Evolutionary conservation across 169 alveolate species (phyloP), one percentile per base, ranked within the genome.

Genomic region (Plasmodium ovale): DNA sequence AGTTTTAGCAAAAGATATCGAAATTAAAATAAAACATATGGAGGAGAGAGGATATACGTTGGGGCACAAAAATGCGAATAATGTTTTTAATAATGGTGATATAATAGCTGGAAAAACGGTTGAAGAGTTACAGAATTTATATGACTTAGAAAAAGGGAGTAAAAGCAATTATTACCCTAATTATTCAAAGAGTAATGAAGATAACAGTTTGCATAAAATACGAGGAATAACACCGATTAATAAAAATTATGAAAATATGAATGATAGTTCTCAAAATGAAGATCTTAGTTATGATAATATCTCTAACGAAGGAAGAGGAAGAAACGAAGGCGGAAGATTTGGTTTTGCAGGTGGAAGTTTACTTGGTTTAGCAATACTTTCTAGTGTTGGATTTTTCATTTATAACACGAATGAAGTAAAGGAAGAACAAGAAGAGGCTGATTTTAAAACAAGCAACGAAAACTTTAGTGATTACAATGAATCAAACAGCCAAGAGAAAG

Each of bases 281-380:
- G 16, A 47, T 27, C 14, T 44, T 47, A 49, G 39, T 44, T 53
- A 9, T 44, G 47, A 35, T 44, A 27, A 35, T 70, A 25, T n/a
- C n/a, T n/a, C n/a, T n/a, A n/a, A n/a, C n/a, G n/a, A 70, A 44
- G 23, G 53, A 19, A 33, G 64, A 2, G 49, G 47, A 47, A n/a
- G 59, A 0, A 25, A 4, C 19, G 33, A 33, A 47, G 21, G 64
- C 7, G 7, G 14, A 19, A 23, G 29, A 6, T n/a, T 19, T 49
- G 16, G 14, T 14, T 70, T 44, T 70, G 84, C 84, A 14, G 60
- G 33, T 44, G 84, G 67, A 70, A n/a, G 42, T 70, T n/a, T 3
- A 7, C 10, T 70, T 23, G 84, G 16, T 44, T 70, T 70, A 10
- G 4, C 47, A 44, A 70, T 49, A 25, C 47, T 62, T 49, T 70